These are phyloP conservation scores for Colletotrichum brevisporum DNA, from an alignment of 2,329 filamentous ascomycete genomes.

Conservation along the genomic window DNA sequence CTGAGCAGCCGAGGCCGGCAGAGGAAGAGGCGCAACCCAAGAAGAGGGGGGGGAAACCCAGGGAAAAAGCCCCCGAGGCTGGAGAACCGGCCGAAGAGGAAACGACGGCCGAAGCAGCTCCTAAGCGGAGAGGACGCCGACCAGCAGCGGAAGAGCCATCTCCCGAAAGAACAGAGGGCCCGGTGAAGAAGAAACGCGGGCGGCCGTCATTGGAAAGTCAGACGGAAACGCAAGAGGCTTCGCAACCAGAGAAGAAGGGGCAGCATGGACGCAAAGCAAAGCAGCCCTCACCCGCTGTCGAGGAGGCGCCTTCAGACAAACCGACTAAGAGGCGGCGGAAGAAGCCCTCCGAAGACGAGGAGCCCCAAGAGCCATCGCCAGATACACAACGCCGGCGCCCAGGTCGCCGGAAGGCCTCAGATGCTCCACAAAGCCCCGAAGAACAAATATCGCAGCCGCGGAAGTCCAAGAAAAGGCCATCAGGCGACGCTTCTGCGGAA, in stretches of 20 bases:
- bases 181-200: conserved; percentile 21
- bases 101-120: conserved; percentile 21
- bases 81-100: conserved; percentile 19
- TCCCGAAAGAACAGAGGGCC: conserved; percentile 15
- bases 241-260: not conserved
- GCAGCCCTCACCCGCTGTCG: not conserved
- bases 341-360: conserved; percentile 17
- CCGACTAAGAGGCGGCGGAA: conserved; percentile 24
- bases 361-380: conserved; percentile 25
- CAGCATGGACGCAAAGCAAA: conserved; percentile 4
- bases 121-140: conserved; percentile 43
- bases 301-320: conserved; percentile 1
- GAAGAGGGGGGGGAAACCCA: conserved; percentile 17
- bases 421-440: conserved; percentile 35
- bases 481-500: conserved; percentile 7
- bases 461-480: conserved; percentile 31
- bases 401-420: conserved; percentile 39
- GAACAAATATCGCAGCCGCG: conserved; percentile 34
- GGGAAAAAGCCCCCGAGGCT: conserved; percentile 8
- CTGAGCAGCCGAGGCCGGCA: conserved; percentile 15
- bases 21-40: conserved; percentile 40
- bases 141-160: conserved; percentile 34
- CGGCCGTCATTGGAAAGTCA: conserved; percentile 27
- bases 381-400: conserved; percentile 37
- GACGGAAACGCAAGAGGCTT: conserved; percentile 27